Percentiles rank a stretch among this genome's conserved stretches.
Conservation (phyloP, 2,329 filamentous ascomycete genomes). For the Podosphaera aphanis region DNA sequence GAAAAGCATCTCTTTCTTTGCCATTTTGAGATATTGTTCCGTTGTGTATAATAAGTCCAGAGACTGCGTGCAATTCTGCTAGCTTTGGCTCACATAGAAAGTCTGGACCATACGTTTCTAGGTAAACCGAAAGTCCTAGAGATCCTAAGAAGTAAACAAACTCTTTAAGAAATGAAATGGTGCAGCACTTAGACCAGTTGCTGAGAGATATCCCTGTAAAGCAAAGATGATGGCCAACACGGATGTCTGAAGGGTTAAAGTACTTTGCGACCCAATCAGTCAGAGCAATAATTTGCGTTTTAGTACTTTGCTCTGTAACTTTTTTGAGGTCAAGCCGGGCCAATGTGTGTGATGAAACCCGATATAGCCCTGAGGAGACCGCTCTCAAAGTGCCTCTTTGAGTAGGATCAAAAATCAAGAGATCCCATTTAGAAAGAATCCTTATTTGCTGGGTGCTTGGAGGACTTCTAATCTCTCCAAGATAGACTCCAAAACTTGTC, state of each 20-base stretch:
- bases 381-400: conserved; percentile 17
- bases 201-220: conserved; percentile 9
- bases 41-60: conserved; percentile 21
- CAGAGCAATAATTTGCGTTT: conserved; percentile 4
- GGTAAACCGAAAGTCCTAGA: conserved; percentile 11
- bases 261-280: conserved; percentile 5
- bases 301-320: conserved; percentile 1
- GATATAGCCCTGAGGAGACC: conserved; percentile 9
- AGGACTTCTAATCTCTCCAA: conserved; percentile 18
- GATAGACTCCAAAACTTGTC: conserved; percentile 18
- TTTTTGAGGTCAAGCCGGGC: conserved; percentile 9
- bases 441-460: conserved; percentile 15
- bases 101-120: conserved; percentile 10
- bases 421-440: conserved; percentile 21
- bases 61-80: conserved; percentile 10
- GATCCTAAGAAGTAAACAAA: conserved; percentile 9
- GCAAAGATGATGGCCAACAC: conserved; percentile 3
- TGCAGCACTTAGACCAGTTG: conserved; percentile 6
- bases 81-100: conserved; percentile 9
- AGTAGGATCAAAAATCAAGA: conserved; percentile 22
- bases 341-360: conserved; percentile 6
- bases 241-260: conserved; percentile 5
- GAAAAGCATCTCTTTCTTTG: conserved; percentile 21
- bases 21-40: conserved; percentile 21
- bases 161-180: conserved; percentile 6